Evolutionary conservation across 208 protist species (phyloP).

Genomic region (Trypanosoma brucei): DNA sequence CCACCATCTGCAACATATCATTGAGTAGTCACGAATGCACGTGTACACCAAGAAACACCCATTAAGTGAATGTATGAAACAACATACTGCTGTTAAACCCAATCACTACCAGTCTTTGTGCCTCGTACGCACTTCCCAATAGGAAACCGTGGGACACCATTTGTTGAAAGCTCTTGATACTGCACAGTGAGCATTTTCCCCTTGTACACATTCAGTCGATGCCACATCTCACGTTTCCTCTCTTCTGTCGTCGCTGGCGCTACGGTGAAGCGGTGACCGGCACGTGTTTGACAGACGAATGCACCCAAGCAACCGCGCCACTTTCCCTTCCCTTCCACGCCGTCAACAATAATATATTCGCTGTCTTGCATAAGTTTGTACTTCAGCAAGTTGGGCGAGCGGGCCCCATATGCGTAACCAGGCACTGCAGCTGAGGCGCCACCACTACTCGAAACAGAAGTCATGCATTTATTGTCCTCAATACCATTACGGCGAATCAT

Average conservation of each 20-base stretch:
- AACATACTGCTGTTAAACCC: conserved; percentile 36
- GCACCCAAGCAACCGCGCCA: conserved; percentile 77
- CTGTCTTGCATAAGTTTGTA: conserved; percentile 88
- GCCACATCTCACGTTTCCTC: conserved; percentile 69
- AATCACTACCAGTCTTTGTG: conserved; percentile 58
- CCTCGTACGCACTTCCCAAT: conserved; percentile 79
- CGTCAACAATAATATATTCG: conserved; percentile 82
- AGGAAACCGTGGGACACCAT: conserved; percentile 84
- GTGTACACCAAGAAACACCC: no score
- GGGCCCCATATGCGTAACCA: conserved; percentile 78
- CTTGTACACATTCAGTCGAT: conserved; percentile 37
- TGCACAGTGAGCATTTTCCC: conserved; percentile 88
- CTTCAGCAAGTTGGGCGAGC: conserved; percentile 79
- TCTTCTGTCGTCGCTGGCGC: conserved; percentile 71
- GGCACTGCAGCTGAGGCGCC: conserved; percentile 7
- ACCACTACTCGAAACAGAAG: conserved; percentile 1
- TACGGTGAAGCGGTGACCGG: conserved; percentile 64
- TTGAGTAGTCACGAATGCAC: no score
- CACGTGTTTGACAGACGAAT: conserved; percentile 66
- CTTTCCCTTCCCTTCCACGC: conserved; percentile 80
- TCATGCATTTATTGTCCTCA: not conserved
- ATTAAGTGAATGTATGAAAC: no score
- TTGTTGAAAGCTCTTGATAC: conserved; percentile 74
- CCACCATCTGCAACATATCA: no score
- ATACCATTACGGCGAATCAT: conserved; percentile 68